Conservation (phyloP, 208 protist species). For the Endotrypanum monterogeii region DNA sequence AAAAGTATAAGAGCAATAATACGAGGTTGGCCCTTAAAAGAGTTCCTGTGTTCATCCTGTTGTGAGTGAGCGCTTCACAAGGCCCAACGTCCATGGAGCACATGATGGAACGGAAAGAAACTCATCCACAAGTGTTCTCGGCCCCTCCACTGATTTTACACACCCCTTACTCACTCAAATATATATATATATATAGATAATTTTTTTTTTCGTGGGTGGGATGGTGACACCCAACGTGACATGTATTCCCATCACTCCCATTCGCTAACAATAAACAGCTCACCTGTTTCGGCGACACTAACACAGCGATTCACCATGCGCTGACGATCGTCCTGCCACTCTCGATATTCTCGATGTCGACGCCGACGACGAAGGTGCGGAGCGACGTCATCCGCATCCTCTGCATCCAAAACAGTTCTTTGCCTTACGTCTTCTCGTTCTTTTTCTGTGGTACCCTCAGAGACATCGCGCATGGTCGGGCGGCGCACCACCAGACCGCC, state of each 20-base stretch:
- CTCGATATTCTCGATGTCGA: conserved; percentile 21
- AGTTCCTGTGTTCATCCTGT: too few relatives aligned
- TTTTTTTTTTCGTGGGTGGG: background rate
- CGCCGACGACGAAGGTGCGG: conserved; percentile 17
- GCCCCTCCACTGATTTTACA: too few relatives aligned
- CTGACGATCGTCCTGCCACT: conserved; percentile 22
- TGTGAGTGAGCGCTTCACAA: too few relatives aligned
- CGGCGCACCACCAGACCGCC: conserved; percentile 7
- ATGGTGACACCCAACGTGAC: background rate
- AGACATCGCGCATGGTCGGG: background rate
- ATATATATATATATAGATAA: too few relatives aligned
- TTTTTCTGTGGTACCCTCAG: background rate
- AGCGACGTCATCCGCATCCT: conserved; percentile 21
- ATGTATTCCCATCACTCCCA: conserved; percentile 11
- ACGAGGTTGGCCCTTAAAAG: too few relatives aligned
- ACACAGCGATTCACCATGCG: conserved; percentile 26
- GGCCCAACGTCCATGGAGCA: too few relatives aligned
- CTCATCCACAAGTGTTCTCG: too few relatives aligned
- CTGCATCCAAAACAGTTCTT: background rate
- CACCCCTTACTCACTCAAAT: too few relatives aligned
- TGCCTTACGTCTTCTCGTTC: background rate
- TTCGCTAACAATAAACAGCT: conserved; percentile 6
- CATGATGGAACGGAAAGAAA: too few relatives aligned
- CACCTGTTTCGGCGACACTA: background rate
- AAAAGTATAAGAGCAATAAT: too few relatives aligned